A percentile compares a stretch with the other conserved stretches of the same genome.
Conservation (phyloP, 192 early-diverging fungal species). For the Coemansia javaensis region DNA sequence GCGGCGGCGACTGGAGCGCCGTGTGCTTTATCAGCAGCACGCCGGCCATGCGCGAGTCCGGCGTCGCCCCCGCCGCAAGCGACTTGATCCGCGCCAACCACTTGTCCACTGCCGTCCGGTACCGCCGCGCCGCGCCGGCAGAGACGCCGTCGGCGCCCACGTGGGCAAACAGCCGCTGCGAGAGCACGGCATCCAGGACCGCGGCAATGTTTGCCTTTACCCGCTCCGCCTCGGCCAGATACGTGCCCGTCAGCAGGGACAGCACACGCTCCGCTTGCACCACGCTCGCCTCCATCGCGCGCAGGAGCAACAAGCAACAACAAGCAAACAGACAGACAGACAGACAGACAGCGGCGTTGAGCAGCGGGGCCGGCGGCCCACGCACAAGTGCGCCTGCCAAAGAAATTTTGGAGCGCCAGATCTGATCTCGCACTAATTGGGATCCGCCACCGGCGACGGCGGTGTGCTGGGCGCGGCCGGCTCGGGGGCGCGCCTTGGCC, state of each 20-base stretch:
- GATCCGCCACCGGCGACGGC: no score
- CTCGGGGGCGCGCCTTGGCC: no score
- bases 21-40: conserved; percentile 45
- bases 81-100: conserved; percentile 46
- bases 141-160: conserved; percentile 5
- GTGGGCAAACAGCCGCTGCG: conserved; percentile 36
- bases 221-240: conserved; percentile 36
- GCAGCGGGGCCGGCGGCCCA: no score
- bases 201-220: conserved; percentile 23
- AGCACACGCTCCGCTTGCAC: conserved; percentile 44
- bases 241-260: conserved; percentile 37
- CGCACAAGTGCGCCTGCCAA: no score
- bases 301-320: not conserved
- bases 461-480: no score
- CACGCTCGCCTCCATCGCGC: conserved; percentile 30
- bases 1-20: conserved; percentile 29
- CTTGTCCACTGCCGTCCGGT: conserved; percentile 33
- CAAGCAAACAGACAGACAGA: not conserved
- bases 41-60: conserved; percentile 38
- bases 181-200: conserved; percentile 36
- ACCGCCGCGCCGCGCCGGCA: conserved; percentile 22
- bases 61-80: conserved; percentile 23
- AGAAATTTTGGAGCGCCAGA: no score
- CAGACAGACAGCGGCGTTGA: conserved; percentile 1
- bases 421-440: no score